A percentile compares a stretch with the other conserved stretches of the same genome.
phyloP scores from a whole-genome alignment of 768 basidiomycete genomes.

The Pluteus cervinus region DNA sequence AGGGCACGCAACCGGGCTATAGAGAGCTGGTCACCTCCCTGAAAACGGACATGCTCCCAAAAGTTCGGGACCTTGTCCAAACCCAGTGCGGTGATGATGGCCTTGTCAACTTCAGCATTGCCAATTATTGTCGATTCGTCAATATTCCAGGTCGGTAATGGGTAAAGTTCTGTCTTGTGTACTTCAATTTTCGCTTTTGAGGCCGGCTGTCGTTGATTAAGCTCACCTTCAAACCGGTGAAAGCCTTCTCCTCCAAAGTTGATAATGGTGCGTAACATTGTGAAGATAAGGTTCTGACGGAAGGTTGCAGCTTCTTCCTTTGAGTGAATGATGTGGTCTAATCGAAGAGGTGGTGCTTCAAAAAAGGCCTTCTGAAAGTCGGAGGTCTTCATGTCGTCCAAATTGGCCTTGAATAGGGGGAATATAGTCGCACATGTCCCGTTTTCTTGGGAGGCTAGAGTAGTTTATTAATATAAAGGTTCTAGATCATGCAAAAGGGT shows the following conservation, averaged over 20 bases:
- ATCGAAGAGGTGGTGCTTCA: constrained; percentile 15
- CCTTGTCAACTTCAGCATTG: constrained; percentile 25
- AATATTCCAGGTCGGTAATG: constrained; percentile 27
- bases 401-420: constrained; percentile 17
- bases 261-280: constrained; percentile 24
- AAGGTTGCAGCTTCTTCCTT: constrained; percentile 12
- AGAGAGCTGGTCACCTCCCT: constrained; percentile 31
- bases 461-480: background rate
- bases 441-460: constrained; percentile 25
- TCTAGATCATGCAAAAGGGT: background rate
- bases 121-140: constrained; percentile 28
- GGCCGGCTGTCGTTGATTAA: constrained; percentile 11
- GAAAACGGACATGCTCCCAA: constrained; percentile 8
- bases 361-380: constrained; percentile 15
- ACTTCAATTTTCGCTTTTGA: constrained; percentile 19
- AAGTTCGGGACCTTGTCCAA: constrained; percentile 10
- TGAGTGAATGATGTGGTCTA: constrained; percentile 21
- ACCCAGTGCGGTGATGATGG: constrained; percentile 19
- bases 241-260: constrained; percentile 23
- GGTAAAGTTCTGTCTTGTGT: constrained; percentile 21
- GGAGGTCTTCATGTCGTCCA: constrained; percentile 17
- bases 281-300: constrained; percentile 13
- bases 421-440: constrained; percentile 29
- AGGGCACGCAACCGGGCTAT: constrained; percentile 25
- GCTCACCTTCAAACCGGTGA: constrained; percentile 13